Evolutionary conservation across 345 rosid species (phyloP).

Genomic region (Linum usitatissimum): DNA sequence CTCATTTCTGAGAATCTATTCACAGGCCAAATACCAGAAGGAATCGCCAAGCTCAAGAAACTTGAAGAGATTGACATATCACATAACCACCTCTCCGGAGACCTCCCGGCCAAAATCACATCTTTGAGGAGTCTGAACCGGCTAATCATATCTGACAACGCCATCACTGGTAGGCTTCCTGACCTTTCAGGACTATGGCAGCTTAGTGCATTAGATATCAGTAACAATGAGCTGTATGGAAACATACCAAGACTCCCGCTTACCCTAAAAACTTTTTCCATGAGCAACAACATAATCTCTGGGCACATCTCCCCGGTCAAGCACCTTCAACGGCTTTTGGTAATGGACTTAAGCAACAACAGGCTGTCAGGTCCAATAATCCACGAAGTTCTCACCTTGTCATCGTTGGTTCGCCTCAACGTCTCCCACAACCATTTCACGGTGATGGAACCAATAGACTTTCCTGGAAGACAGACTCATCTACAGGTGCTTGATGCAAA

Average conservation of each 20-base stretch:
- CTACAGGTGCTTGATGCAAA: conserved; percentile 40
- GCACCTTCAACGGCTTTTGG: conserved; percentile 22
- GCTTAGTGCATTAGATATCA: conserved; percentile 37
- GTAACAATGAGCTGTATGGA: conserved; percentile 34
- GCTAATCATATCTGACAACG: conserved; percentile 31
- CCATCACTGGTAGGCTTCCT: conserved; percentile 37
- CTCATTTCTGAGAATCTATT: conserved; percentile 30
- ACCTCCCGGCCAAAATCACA: conserved; percentile 30
- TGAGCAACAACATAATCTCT: conserved; percentile 30
- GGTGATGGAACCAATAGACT: conserved; percentile 17
- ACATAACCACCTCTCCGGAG: conserved; percentile 34
- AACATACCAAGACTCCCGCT: conserved; percentile 35
- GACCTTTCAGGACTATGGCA: conserved; percentile 39
- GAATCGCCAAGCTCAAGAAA: conserved; percentile 24
- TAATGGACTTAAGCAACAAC: conserved; percentile 39
- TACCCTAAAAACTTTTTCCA: conserved; percentile 29
- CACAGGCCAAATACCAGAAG: conserved; percentile 35
- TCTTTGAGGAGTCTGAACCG: conserved; percentile 29
- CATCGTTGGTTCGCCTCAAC: conserved; percentile 25
- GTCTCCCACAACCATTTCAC: conserved; percentile 38
- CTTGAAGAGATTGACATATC: conserved; percentile 36
- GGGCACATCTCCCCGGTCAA: conserved; percentile 30
- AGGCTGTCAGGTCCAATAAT: conserved; percentile 27
- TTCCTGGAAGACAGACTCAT: conserved; percentile 16
- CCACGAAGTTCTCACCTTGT: conserved; percentile 31